Percentiles rank a stretch among this genome's conserved stretches.
Conservation (phyloP, 1,284 basidiomycete species). For the Dichomitus squalens region DNA sequence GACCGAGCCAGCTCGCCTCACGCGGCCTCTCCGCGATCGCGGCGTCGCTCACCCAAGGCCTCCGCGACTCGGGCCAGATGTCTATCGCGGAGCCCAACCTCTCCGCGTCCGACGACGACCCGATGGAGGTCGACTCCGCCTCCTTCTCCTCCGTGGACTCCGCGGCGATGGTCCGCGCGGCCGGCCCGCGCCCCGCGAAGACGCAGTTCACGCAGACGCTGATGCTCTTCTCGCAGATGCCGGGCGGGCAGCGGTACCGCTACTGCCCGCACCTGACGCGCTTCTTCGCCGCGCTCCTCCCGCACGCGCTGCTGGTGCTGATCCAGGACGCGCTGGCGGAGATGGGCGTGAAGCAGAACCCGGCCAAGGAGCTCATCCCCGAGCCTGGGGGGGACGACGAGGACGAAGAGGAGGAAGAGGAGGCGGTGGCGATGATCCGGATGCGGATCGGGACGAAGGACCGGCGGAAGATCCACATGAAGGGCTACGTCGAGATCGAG, state of each 20-base stretch:
- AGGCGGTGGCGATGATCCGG: slow-evolving; percentile 32
- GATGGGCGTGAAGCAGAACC: slow-evolving; percentile 55
- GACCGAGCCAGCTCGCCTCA: slow-evolving; percentile 71
- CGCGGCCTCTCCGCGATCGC: slow-evolving; percentile 59
- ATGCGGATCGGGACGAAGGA: slow-evolving; percentile 69
- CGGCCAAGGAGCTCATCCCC: slow-evolving; percentile 27
- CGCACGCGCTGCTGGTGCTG: slow-evolving; percentile 50
- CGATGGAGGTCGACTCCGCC: slow-evolving; percentile 49
- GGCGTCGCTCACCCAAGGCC: slow-evolving; percentile 66
- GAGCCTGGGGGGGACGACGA: slow-evolving; percentile 15
- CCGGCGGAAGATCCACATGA: slow-evolving; percentile 58
- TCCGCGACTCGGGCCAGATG: slow-evolving; percentile 71
- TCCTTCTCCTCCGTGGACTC: slow-evolving; percentile 48
- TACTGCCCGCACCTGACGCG: slow-evolving; percentile 77
- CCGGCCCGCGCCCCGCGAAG: slow-evolving; percentile 17
- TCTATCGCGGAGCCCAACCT: slow-evolving; percentile 59
- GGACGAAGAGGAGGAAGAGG: slow-evolving; percentile 11
- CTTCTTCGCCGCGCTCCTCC: slow-evolving; percentile 66
- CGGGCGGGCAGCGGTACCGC: slow-evolving; percentile 64
- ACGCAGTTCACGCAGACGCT: slow-evolving; percentile 59
- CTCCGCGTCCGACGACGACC: slow-evolving; percentile 25
- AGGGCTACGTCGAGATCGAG: slow-evolving; percentile 73
- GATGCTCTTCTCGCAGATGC: slow-evolving; percentile 56
- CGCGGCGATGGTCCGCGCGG: slow-evolving; percentile 24
- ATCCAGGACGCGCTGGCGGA: slow-evolving; percentile 52